These are phyloP conservation scores for Saccharomycopsis microspora DNA, from an alignment of 805 yeast genomes.

Conservation along the genomic window DNA sequence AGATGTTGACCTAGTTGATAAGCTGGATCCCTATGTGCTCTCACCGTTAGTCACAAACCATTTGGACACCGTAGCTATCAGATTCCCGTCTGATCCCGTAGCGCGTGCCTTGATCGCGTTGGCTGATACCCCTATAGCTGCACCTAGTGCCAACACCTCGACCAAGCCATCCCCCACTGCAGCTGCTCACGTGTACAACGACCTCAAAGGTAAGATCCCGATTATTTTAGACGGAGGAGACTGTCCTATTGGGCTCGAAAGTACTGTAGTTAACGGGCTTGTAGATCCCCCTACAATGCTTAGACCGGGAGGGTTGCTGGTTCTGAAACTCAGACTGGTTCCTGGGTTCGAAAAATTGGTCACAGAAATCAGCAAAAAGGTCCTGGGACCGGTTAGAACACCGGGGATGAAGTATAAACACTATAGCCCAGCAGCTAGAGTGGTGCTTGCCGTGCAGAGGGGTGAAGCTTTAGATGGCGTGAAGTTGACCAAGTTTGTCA, in stretches of 20 bases:
- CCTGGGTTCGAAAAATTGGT: slow-evolving; percentile 40
- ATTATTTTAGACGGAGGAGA: slow-evolving; percentile 84
- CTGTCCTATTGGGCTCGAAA: slow-evolving; percentile 82
- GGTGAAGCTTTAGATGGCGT: neutral
- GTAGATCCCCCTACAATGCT: slow-evolving; percentile 75
- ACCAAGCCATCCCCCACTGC: slow-evolving; percentile 89
- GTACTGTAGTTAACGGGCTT: slow-evolving; percentile 89
- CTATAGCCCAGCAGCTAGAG: slow-evolving; percentile 77
- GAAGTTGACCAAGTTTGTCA: no score
- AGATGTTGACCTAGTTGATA: slow-evolving; percentile 15
- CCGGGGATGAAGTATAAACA: slow-evolving; percentile 98
- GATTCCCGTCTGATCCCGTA: slow-evolving; percentile 78
- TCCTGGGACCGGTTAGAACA: slow-evolving; percentile 67
- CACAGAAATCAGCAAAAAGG: slow-evolving; percentile 32
- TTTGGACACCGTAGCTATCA: slow-evolving; percentile 84
- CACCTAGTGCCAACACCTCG: slow-evolving; percentile 96
- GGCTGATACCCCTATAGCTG: slow-evolving; percentile 86
- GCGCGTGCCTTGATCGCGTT: slow-evolving; percentile 84
- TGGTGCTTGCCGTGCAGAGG: neutral
- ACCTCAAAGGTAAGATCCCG: slow-evolving; percentile 71
- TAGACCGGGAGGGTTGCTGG: slow-evolving; percentile 88
- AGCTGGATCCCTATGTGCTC: slow-evolving; percentile 26
- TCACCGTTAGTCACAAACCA: slow-evolving; percentile 75
- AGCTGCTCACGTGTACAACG: slow-evolving; percentile 78
- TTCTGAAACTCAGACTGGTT: slow-evolving; percentile 53